Base-by-base conservation (phyloP, 306 rosid genomes). In the Acacia acuminata region DNA sequence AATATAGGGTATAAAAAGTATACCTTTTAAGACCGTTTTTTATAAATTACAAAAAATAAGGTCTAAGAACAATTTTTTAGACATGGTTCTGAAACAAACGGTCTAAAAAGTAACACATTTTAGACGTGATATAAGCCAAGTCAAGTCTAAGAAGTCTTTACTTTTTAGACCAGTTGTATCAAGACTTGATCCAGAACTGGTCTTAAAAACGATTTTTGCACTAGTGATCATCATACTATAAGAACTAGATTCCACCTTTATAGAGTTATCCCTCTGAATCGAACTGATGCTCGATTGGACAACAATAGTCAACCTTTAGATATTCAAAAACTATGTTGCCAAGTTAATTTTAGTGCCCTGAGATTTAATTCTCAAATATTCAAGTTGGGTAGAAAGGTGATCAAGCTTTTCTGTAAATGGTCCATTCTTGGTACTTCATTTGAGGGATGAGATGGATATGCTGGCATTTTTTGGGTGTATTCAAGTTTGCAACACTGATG, bases 361-460 rank as follows among this genome's bases (percentile, higher is more conserved):
- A 94, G 88, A 83, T 96, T 96, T 87, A 96, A 98, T 84, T 61
- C 98, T 84, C 99, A 96, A 85, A 93, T 96, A 74, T 97, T 94
- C 84, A 94, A 94, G 82, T 84, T 96, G 89, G 99, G 97, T 68
- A 90, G 84, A 83, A 92, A 88, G 91, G 99, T 96, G 82, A 92
- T 96, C 86, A 84, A 63, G 77, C 97, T 93, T 76, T 79, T 96
- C 87, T 89, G 86, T 80, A 84, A 86, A 93, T 36, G 98, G 99
- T 79, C 97, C 90, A 7, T 90, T 95, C 88, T 84, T 95, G 77
- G 99, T 96, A 9, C 98, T 96, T 84, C 99, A 96, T 88, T 91
- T 96, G 58, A 88, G 99, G 86, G 94, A 91, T 85, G 99, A 96
- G 85, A 96, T 96, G 99, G 99, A 96, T 86, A 96, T 96, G 99